These are phyloP conservation scores for Nitzschia sp. DNA, from an alignment of 108 stramenopile genomes.

Conservation along the genomic window DNA sequence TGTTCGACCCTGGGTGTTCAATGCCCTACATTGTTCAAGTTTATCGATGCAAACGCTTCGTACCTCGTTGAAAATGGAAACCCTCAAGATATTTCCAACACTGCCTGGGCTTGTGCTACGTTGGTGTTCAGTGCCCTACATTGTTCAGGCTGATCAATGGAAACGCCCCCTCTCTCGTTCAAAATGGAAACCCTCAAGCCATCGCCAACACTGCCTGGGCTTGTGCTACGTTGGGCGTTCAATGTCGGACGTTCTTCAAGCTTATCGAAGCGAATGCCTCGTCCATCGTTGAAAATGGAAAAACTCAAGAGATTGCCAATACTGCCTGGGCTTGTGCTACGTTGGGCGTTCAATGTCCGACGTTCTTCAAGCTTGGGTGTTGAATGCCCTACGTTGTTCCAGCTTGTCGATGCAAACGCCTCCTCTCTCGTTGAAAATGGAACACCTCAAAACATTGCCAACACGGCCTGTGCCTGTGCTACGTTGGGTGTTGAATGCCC, in stretches of 20 bases:
- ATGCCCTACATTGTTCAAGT: constrained; percentile 11
- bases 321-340: constrained; percentile 21
- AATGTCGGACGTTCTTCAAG: constrained; percentile 20
- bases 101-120: constrained; percentile 23
- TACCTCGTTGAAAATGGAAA: not conserved
- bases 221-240: constrained; percentile 21
- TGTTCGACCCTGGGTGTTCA: constrained; percentile 12
- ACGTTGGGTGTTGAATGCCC: too few species aligned
- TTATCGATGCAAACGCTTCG: not conserved
- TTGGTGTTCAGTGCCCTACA: not conserved
- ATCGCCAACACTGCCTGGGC: constrained; percentile 32
- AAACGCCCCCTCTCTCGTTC: constrained; percentile 4
- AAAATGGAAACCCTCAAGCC: constrained; percentile 17
- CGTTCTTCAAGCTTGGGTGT: too few species aligned
- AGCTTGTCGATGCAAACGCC: too few species aligned
- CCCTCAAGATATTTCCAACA: constrained; percentile 20
- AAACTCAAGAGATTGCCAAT: constrained; percentile 27
- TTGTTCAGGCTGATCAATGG: constrained; percentile 14
- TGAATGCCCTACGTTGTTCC: constrained; percentile 10
- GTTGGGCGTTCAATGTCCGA: too few species aligned
- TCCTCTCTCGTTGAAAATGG: too few species aligned
- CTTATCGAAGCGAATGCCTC: constrained; percentile 10
- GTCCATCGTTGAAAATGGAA: constrained; percentile 11
- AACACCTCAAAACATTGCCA: too few species aligned
- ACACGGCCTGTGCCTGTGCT: too few species aligned